phyloP scores from a whole-genome alignment of 371 early-diverging fungal species.

The Nematocida sp. region DNA sequence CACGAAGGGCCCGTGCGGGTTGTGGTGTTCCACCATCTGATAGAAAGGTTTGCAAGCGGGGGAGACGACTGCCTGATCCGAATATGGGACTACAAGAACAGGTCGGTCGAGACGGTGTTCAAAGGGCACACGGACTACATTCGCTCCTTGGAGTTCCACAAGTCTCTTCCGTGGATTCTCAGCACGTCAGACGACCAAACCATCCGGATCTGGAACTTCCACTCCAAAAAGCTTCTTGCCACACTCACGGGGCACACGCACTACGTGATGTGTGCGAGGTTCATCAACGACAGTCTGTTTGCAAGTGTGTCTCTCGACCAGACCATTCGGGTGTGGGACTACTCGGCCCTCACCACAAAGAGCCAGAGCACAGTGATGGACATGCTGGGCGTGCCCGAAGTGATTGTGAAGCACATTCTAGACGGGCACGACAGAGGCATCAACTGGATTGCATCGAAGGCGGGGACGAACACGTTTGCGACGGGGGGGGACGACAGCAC shows the following conservation, averaged over 20 bases:
- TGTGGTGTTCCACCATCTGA: constrained; percentile 87
- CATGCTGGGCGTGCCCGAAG: constrained; percentile 83
- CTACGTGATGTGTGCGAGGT: constrained; percentile 96
- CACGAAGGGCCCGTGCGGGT: constrained; percentile 97
- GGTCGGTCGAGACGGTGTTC: constrained; percentile 81
- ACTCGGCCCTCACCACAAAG: constrained; percentile 69
- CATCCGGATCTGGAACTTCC: constrained; percentile 98
- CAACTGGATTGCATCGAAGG: constrained; percentile 90
- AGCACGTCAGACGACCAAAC: constrained; percentile 94
- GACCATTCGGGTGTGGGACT: constrained; percentile 96
- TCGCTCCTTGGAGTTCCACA: constrained; percentile 90
- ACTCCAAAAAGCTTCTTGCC: constrained; percentile 87
- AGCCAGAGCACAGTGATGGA: constrained; percentile 71
- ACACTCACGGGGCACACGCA: constrained; percentile 94
- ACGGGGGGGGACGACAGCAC: constrained; percentile 93
- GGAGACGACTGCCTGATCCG: constrained; percentile 98
- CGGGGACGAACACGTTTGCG: constrained; percentile 79
- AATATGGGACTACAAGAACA: constrained; percentile 95
- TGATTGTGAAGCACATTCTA: constrained; percentile 86
- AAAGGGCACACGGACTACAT: constrained; percentile 97
- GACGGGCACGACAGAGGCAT: constrained; percentile 97
- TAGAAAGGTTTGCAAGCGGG: constrained; percentile 90
- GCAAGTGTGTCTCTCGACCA: constrained; percentile 92
- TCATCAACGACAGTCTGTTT: constrained; percentile 91
- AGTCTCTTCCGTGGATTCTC: constrained; percentile 93